A percentile compares a stretch with the other conserved stretches of the same genome.
phyloP scores from a whole-genome alignment of 495 filamentous ascomycete species.

The Penicillium psychrofluorescens region DNA sequence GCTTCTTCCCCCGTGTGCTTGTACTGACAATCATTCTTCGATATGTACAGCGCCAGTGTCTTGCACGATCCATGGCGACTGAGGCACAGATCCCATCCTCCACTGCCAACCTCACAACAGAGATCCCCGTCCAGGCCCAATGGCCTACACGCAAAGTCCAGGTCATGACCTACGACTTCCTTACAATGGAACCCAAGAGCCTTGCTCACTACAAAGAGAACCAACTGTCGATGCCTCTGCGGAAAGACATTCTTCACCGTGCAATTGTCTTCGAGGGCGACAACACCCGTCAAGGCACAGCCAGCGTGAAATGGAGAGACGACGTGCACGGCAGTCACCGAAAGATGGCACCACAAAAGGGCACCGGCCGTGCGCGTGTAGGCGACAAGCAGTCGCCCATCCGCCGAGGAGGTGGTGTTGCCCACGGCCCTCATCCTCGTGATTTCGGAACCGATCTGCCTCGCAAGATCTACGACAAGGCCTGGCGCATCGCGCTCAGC shows the following conservation, averaged over 20 bases:
- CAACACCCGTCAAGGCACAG: constrained; percentile 77
- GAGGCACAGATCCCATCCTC: constrained; percentile 35
- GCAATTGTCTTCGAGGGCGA: constrained; percentile 93
- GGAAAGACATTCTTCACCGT: constrained; percentile 87
- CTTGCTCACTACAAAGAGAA: constrained; percentile 73
- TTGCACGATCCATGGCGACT: constrained; percentile 73
- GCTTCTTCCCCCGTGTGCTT: background rate
- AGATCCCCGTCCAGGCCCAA: constrained; percentile 19
- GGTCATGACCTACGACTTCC: constrained; percentile 84
- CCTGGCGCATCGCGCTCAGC: constrained; percentile 89
- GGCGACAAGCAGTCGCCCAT: constrained; percentile 80
- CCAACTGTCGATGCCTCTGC: constrained; percentile 78
- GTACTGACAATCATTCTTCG: constrained; percentile 6
- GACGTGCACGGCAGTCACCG: constrained; percentile 75
- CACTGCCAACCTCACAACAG: constrained; percentile 32
- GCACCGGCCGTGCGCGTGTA: constrained; percentile 67
- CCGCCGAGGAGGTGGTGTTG: constrained; percentile 75
- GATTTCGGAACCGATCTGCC: constrained; percentile 82
- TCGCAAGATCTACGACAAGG: constrained; percentile 88
- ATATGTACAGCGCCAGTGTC: constrained; percentile 39
- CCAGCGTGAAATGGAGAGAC: constrained; percentile 71
- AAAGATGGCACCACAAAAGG: constrained; percentile 83
- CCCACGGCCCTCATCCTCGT: constrained; percentile 77
- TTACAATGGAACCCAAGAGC: constrained; percentile 73
- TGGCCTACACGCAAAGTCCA: constrained; percentile 45